Evolutionary conservation across 129 eudicot genomes (phyloP).

Genomic region (Logfia minima): DNA sequence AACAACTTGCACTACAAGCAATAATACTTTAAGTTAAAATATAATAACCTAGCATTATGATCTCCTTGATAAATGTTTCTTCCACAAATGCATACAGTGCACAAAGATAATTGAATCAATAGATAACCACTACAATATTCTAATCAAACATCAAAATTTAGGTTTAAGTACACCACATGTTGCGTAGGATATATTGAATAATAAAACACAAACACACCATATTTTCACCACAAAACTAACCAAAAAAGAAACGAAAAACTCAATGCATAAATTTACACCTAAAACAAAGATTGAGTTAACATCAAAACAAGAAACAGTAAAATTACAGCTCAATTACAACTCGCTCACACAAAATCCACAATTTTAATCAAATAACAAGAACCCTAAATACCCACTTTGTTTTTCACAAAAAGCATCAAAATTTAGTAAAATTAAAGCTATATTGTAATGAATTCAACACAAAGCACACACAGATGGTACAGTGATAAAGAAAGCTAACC

Average conservation of each 20-base stretch:
- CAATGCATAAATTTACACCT: neutral
- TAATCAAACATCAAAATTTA: neutral
- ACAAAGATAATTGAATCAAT: slow-evolving; percentile 12
- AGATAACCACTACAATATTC: neutral
- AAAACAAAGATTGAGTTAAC: too few species aligned
- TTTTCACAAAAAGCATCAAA: slow-evolving; percentile 9
- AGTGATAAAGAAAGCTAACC: slow-evolving; percentile 43
- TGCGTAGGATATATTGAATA: neutral
- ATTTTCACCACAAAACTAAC: neutral
- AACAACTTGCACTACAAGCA: neutral
- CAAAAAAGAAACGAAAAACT: neutral
- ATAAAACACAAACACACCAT: neutral
- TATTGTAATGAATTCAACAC: neutral
- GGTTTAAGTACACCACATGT: neutral
- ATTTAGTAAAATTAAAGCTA: neutral
- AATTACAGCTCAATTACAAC: neutral
- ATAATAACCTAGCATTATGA: slow-evolving; percentile 3
- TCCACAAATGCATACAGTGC: neutral
- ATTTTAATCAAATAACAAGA: neutral
- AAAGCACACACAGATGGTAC: neutral
- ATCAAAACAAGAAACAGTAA: too few species aligned
- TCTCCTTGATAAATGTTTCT: neutral
- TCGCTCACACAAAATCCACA: slow-evolving; percentile 1
- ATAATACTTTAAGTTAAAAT: neutral
- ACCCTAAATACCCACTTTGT: slow-evolving; percentile 18